Base-by-base conservation (phyloP, 345 rosid species). In the Nephelium lappaceum region DNA sequence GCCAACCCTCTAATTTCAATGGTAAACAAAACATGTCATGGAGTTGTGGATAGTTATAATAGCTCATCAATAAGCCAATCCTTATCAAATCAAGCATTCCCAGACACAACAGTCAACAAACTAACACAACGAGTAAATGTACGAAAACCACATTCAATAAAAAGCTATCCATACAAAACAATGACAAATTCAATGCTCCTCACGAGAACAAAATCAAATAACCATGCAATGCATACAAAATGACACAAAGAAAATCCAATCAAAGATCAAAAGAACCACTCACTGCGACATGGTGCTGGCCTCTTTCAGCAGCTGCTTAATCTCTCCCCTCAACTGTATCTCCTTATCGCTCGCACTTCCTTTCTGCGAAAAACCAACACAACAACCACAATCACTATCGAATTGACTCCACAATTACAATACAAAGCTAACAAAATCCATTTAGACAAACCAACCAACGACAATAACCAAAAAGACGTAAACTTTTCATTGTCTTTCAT, bases 241-340 rank as follows among this genome's bases (percentile, higher is more conserved):
- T 41, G 15, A 39, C 21, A 49, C 8, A 21, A 23, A 57, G 18
- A 10, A 41, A 39, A 71, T 27, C 72, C 11, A 61, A 51, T 12
- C 18, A 31, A 58, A 60, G 64, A 67, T 39, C 64, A 65, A 69
- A 18, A 23, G 24, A 71, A 79, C 65, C 71, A 86, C 95, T 87
- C 81, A 95, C 98, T 93, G 97, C 36, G 94, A 88, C 71, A 84
- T 78, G 51, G 91, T 36, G 89, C 86, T 90, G 42, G 97, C 95
- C 74, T 95, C 98, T 85, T 83, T 92, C 82, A 88, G 83, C 60
- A 95, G 87, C 74, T 89, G 81, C 84, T 88, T 92, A 70, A 95
- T 95, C 81, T 93, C 97, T 0, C 80, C 82, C 18, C 90, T 90
- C 75, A 92, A 69, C 84, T 90, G 85, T 8, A 83, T 72, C 79